phyloP scores from a whole-genome alignment of 2,329 filamentous ascomycete species.

The Scedosporium apiospermum region DNA sequence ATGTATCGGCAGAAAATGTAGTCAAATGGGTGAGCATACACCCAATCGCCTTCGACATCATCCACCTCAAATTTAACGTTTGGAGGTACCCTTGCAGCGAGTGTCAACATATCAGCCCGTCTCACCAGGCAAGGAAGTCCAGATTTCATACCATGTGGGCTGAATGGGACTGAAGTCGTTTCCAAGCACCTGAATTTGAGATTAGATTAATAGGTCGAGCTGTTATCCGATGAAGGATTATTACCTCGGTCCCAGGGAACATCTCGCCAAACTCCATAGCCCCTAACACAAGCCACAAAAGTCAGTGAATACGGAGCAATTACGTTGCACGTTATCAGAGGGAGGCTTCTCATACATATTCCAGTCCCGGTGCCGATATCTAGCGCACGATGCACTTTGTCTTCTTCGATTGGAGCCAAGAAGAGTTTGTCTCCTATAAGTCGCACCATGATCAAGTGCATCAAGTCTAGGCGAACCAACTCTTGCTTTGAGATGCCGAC shows the following conservation, averaged over 20 bases:
- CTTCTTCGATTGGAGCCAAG: slow-evolving; percentile 11
- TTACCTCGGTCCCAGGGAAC: slow-evolving; percentile 13
- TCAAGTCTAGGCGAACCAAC: slow-evolving; percentile 12
- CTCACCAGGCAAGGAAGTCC: slow-evolving; percentile 4
- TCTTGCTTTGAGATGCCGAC: neutral
- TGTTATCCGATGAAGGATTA: neutral
- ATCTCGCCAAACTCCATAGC: slow-evolving; percentile 28
- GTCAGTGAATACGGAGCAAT: neutral
- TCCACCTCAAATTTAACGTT: slow-evolving; percentile 49
- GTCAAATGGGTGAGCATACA: slow-evolving; percentile 44
- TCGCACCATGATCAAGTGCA: slow-evolving; percentile 16
- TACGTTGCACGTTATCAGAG: neutral
- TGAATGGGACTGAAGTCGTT: slow-evolving; percentile 15
- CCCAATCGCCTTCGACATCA: slow-evolving; percentile 47
- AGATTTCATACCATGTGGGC: slow-evolving; percentile 12
- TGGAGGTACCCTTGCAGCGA: slow-evolving; percentile 34
- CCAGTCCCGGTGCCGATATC: slow-evolving; percentile 23
- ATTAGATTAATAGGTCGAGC: neutral
- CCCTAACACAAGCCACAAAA: slow-evolving; percentile 1
- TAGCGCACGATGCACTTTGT: slow-evolving; percentile 14
- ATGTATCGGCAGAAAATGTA: slow-evolving; percentile 52
- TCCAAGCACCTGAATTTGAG: slow-evolving; percentile 12
- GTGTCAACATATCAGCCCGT: slow-evolving; percentile 38
- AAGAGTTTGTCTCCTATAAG: slow-evolving; percentile 16
- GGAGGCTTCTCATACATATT: slow-evolving; percentile 16